phyloP scores from a whole-genome alignment of 2,329 filamentous ascomycete species.

The Paraconiothyrium sp. region DNA sequence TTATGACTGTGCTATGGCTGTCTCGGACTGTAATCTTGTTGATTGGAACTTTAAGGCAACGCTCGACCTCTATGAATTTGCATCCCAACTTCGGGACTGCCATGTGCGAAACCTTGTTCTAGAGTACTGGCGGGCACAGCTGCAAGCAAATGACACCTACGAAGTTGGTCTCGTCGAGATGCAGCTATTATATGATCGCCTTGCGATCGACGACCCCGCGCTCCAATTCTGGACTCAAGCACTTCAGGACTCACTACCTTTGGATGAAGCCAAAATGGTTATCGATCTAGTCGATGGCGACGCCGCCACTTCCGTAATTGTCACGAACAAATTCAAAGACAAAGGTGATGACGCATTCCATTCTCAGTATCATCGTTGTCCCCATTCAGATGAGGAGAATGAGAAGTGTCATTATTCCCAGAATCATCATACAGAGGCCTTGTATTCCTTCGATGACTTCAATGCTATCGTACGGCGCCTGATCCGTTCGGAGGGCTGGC shows the following conservation, averaged over 20 bases:
- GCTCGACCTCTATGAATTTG: slow-evolving; percentile 3
- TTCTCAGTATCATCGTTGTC: neutral
- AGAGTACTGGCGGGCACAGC: neutral
- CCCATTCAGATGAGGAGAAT: neutral
- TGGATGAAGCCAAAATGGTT: neutral
- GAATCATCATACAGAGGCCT: neutral
- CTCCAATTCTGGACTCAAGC: neutral
- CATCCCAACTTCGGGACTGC: slow-evolving; percentile 5
- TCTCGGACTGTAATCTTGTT: neutral
- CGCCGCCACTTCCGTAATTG: neutral
- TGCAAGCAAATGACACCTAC: neutral
- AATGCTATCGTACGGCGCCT: neutral
- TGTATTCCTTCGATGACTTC: neutral
- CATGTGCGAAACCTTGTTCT: slow-evolving; percentile 5
- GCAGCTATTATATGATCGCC: neutral
- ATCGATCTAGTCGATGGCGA: neutral
- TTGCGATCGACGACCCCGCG: neutral
- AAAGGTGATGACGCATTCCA: neutral
- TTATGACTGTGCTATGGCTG: neutral
- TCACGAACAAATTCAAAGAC: neutral
- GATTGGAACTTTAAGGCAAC: slow-evolving; percentile 2
- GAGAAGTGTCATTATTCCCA: neutral
- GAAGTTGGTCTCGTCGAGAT: neutral
- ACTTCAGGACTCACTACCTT: neutral
- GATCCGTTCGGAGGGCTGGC: neutral